phyloP scores from a whole-genome alignment of 148 eudicot genomes.

The Cornus kousa region DNA sequence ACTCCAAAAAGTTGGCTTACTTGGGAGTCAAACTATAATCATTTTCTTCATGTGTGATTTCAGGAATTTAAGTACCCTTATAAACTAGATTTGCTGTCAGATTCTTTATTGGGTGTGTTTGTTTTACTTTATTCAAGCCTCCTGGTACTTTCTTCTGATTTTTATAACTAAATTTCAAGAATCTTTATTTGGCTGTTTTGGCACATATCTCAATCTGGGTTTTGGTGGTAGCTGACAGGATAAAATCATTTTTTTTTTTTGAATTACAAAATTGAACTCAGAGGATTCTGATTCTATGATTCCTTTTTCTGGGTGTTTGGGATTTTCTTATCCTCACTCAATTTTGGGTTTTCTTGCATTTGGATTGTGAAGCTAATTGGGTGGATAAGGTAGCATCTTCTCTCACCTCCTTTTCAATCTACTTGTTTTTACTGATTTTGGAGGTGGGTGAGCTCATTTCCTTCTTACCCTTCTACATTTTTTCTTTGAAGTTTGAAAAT shows the following conservation, averaged over 20 bases:
- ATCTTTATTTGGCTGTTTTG: constrained; percentile 17
- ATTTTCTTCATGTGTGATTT: not conserved
- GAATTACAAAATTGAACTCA: constrained; percentile 40
- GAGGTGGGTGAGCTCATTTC: constrained; percentile 16
- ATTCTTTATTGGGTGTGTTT: constrained; percentile 12
- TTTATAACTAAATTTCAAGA: constrained; percentile 14
- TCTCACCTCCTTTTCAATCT: constrained; percentile 19
- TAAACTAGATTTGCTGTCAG: constrained; percentile 1
- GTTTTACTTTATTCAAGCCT: constrained; percentile 10
- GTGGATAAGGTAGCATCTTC: constrained; percentile 41
- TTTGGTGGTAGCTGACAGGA: constrained; percentile 29
- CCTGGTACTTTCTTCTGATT: constrained; percentile 6
- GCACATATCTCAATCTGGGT: constrained; percentile 38
- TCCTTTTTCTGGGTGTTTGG: constrained; percentile 22
- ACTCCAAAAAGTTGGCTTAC: constrained; percentile 6
- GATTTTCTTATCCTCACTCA: constrained; percentile 25
- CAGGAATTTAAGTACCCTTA: constrained; percentile 5
- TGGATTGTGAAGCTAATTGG: constrained; percentile 21
- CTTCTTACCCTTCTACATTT: constrained; percentile 1
- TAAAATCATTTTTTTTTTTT: constrained; percentile 29
- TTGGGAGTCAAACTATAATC: constrained; percentile 22
- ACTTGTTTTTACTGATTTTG: constrained; percentile 17
- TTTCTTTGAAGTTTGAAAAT: constrained; percentile 18
- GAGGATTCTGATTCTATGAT: constrained; percentile 40
- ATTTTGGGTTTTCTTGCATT: constrained; percentile 19